Percentiles rank a stretch among this genome's conserved stretches.
phyloP scores from a whole-genome alignment of 805 yeast genomes.

The Vanderwaltozyma verrucispora region DNA sequence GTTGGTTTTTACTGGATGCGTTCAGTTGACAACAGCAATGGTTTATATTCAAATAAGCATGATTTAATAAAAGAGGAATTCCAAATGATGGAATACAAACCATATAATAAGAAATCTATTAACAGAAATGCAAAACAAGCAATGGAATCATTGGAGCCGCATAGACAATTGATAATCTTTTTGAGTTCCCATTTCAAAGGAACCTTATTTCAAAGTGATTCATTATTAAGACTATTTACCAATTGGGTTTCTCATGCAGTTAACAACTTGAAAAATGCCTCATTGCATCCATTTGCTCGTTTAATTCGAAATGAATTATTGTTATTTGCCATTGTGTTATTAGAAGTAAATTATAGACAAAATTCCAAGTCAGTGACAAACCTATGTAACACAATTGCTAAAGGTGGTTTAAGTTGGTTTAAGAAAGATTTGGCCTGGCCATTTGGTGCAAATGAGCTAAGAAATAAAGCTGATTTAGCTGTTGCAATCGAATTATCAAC shows the following conservation, averaged over 20 bases:
- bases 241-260: conserved; percentile 49
- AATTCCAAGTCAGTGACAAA: conserved; percentile 35
- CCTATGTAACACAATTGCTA: conserved; percentile 41
- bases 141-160: conserved; percentile 49
- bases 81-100: conserved; percentile 78
- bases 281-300: conserved; percentile 77
- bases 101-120: conserved; percentile 57
- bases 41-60: conserved; percentile 48
- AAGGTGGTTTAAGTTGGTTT: conserved; percentile 76
- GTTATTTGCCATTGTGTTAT: conserved; percentile 53
- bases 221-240: conserved; percentile 58
- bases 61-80: conserved; percentile 55
- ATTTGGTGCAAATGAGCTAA: conserved; percentile 70
- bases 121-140: conserved; percentile 42
- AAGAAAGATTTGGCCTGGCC: conserved; percentile 54
- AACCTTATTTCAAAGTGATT: conserved; percentile 58
- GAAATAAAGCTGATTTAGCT: conserved; percentile 57
- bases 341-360: conserved; percentile 44
- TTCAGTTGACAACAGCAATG: conserved; percentile 47
- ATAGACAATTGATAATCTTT: conserved; percentile 54
- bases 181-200: conserved; percentile 75
- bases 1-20: conserved; percentile 60
- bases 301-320: conserved; percentile 64
- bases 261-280: conserved; percentile 42
- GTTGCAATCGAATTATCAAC: conserved; percentile 42